Evolutionary conservation across 176 grass and related monocot species (phyloP).

Genomic region (Eragrostis curvula): DNA sequence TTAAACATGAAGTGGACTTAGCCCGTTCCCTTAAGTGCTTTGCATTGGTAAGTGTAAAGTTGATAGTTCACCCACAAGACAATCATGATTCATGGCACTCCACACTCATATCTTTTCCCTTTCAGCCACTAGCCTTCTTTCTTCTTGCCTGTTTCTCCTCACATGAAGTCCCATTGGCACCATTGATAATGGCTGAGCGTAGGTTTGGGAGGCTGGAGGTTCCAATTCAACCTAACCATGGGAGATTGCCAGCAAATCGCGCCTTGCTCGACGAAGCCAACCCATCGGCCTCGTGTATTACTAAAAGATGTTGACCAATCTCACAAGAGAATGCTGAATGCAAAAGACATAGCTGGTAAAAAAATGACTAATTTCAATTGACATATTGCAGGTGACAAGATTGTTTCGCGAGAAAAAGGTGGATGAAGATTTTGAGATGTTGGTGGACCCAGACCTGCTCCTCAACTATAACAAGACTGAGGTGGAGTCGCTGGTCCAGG

Average conservation of each 20-base stretch:
- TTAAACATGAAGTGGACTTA: constrained; percentile 24
- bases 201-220: no score
- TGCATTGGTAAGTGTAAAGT: constrained; percentile 31
- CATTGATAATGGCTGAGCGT: no score
- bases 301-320: not conserved
- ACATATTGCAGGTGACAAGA: constrained; percentile 54
- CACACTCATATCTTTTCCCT: no score
- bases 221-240: no score
- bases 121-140: no score
- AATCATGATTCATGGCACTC: not conserved
- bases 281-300: constrained; percentile 31
- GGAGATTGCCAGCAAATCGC: no score
- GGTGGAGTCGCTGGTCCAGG: constrained; percentile 72
- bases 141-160: not conserved
- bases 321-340: no score
- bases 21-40: constrained; percentile 6
- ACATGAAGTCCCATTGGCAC: not conserved
- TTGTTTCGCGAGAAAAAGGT: constrained; percentile 51
- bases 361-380: constrained; percentile 18
- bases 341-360: constrained; percentile 19
- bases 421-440: constrained; percentile 34
- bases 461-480: constrained; percentile 46
- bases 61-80: constrained; percentile 32
- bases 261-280: no score
- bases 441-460: constrained; percentile 58